Conservation (phyloP, 345 rosid genomes). For the Dipteronia dyeriana region DNA sequence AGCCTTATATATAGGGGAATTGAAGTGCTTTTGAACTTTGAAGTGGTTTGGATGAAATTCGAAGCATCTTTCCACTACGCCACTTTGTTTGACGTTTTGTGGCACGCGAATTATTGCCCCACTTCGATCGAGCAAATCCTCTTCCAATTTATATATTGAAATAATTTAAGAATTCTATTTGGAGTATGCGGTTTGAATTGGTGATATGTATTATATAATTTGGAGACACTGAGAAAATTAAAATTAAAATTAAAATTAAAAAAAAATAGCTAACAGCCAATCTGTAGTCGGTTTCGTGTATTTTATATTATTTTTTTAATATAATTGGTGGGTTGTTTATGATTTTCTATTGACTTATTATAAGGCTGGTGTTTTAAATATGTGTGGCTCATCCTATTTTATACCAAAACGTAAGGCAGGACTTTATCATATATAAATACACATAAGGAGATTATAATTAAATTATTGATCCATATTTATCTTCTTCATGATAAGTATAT, state of each 20-base stretch:
- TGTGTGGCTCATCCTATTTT: too few relatives aligned
- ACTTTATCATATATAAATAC: neutral
- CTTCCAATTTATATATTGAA: neutral
- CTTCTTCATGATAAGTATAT: neutral
- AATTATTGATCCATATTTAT: neutral
- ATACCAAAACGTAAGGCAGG: neutral
- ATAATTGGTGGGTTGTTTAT: neutral
- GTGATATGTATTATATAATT: too few relatives aligned
- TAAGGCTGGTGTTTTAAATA: too few relatives aligned
- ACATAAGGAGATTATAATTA: too few relatives aligned
- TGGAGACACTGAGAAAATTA: too few relatives aligned
- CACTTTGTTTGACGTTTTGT: slow-evolving; percentile 43
- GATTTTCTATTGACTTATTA: neutral
- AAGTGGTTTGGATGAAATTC: neutral
- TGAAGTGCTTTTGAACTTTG: neutral
- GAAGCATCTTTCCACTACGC: slow-evolving; percentile 35
- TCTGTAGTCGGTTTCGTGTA: neutral
- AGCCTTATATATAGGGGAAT: slow-evolving; percentile 15
- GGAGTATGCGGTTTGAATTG: too few relatives aligned
- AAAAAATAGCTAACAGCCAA: neutral
- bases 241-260: too few relatives aligned
- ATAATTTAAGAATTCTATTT: too few relatives aligned
- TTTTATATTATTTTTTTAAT: neutral
- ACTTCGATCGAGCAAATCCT: neutral
- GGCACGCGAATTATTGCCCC: slow-evolving; percentile 32